These are phyloP conservation scores for Angophora floribunda DNA, from an alignment of 345 rosid species.

Conservation along the genomic window DNA sequence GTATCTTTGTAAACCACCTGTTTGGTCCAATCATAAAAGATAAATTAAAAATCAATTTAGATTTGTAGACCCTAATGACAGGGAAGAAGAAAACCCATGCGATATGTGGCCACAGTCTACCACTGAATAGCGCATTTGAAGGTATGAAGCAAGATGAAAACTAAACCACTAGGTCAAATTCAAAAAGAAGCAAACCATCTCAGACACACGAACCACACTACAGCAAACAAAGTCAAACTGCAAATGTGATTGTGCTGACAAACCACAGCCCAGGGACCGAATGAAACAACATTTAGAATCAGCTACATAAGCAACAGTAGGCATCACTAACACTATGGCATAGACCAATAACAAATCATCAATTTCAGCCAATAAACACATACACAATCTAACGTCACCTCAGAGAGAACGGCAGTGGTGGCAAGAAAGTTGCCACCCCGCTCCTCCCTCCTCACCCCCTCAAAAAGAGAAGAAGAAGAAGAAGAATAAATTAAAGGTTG, in stretches of 20 bases:
- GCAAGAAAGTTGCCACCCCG: neutral
- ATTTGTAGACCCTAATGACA: neutral
- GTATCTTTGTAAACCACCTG: neutral
- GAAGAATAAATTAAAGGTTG: neutral
- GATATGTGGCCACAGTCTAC: neutral
- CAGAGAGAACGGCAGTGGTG: neutral
- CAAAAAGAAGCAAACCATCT: neutral
- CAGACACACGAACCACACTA: neutral
- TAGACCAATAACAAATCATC: neutral
- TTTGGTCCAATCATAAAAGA: neutral
- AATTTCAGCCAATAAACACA: neutral
- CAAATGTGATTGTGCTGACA: neutral
- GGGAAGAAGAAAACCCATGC: neutral
- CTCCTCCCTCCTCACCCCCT: too few relatives aligned
- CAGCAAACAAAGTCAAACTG: neutral
- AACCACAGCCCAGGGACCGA: neutral
- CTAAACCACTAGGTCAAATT: neutral
- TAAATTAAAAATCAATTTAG: neutral
- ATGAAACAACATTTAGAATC: neutral
- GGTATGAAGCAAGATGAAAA: neutral
- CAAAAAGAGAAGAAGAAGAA: neutral
- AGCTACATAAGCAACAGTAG: neutral
- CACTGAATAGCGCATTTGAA: neutral
- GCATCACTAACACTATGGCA: neutral
- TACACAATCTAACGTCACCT: neutral